Conservation (phyloP, 768 basidiomycete species). For the Sporobolomyces pararoseus region DNA sequence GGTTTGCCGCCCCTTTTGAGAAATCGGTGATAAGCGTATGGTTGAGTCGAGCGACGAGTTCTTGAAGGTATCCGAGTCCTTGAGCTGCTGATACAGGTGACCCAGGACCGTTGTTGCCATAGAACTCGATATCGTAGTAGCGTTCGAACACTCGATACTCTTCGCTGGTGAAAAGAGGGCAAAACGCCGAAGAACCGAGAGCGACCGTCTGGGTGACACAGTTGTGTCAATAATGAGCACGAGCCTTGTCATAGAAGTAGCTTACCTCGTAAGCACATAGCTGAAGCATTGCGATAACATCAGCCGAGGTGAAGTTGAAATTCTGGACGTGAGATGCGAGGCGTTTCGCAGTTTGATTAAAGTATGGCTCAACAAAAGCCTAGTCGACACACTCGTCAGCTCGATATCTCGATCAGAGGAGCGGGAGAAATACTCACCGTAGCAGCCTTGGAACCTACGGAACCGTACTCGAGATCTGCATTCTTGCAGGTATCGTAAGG, state of each 20-base stretch:
- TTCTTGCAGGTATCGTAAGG: slow-evolving; percentile 46
- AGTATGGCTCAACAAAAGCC: slow-evolving; percentile 18
- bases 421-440: not conserved
- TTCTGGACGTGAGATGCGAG: slow-evolving; percentile 40
- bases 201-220: slow-evolving; percentile 27
- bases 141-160: slow-evolving; percentile 33
- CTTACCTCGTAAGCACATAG: slow-evolving; percentile 49
- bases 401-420: not conserved
- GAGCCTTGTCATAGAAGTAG: not conserved
- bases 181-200: slow-evolving; percentile 49
- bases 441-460: slow-evolving; percentile 15
- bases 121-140: slow-evolving; percentile 36
- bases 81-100: slow-evolving; percentile 53
- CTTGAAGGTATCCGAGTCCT: slow-evolving; percentile 48
- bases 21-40: slow-evolving; percentile 40
- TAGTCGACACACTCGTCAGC: not conserved
- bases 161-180: slow-evolving; percentile 49
- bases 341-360: slow-evolving; percentile 41
- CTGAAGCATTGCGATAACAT: slow-evolving; percentile 48
- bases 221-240: not conserved
- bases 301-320: slow-evolving; percentile 43
- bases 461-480: slow-evolving; percentile 7
- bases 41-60: slow-evolving; percentile 48
- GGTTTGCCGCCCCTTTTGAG: slow-evolving; percentile 44
- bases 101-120: slow-evolving; percentile 54